phyloP scores from a whole-genome alignment of 495 filamentous ascomycete genomes.

The Aspergillus mulundensis region DNA sequence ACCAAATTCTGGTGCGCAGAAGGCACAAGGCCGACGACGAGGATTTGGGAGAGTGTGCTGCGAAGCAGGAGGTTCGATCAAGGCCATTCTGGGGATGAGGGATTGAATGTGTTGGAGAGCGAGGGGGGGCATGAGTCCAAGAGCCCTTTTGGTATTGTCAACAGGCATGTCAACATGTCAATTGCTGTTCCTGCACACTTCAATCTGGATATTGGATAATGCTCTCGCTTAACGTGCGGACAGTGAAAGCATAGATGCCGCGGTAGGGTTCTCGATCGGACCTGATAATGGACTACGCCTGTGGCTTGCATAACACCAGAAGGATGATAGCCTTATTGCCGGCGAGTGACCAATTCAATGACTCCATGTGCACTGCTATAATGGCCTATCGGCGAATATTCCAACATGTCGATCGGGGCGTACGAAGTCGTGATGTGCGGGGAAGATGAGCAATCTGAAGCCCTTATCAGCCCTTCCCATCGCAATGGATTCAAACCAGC shows the following conservation, averaged over 20 bases:
- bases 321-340: background rate
- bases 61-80: conserved; percentile 18
- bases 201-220: no score
- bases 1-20: conserved; percentile 59
- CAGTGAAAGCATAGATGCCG: background rate
- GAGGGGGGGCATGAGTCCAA: background rate
- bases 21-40: conserved; percentile 51
- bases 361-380: no score
- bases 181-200: no score
- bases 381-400: background rate
- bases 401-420: background rate
- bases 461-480: background rate
- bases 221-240: no score
- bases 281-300: background rate
- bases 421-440: conserved; percentile 3
- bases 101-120: background rate
- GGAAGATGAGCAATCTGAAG: conserved; percentile 2
- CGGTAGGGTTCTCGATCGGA: background rate
- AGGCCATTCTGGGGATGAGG: background rate
- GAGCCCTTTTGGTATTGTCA: no score
- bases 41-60: conserved; percentile 51
- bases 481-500: background rate
- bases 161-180: no score
- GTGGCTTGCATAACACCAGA: background rate
- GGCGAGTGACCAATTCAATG: no score